Base-by-base conservation (phyloP, 2,329 filamentous ascomycete genomes). In the Huntiella abstrusa region DNA sequence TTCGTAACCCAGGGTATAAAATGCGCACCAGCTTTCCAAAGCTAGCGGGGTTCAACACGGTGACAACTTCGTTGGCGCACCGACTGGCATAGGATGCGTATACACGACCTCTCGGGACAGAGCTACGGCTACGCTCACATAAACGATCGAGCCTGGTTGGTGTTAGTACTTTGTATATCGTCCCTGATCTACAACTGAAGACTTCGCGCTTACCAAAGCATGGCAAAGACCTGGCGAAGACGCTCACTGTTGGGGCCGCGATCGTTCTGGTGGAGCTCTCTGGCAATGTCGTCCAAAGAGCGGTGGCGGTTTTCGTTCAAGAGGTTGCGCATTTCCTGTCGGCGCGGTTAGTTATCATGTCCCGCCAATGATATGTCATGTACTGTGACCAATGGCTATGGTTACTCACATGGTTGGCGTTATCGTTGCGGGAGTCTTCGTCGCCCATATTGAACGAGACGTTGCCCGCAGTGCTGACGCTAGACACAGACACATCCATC, bases 21-120 rank as follows among this genome's bases (percentile, higher is more conserved):
- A 98, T 88, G 32, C 91, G 78, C 33, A 98, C 91, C 38, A 98
- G 74, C 62, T 98, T 98, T 48, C 91, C 91, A 62, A 98, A 98
- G 22, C 88, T 96, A 7, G 91, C 91, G 37, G 91, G 91, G 57
- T 98, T 98, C 48, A 98, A 65, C 7, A 94, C 87, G 1, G 91
- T 92, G 35, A 96, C 92, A 57, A 87, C 77, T 58, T 96, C 87
- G 4, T 81, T 92, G 38, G 84, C 87, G 61, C 91, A 98, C 52
- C 84, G 77, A 19, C 83, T 86, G 41, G 88, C 91, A 60, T 98
- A 98, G 59, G 87, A 87, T 50, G 87, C 85, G 61, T 96, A 98
- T 2, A 98, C 91, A 49, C 88, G 74, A 53, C 91, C 91, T 55
- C 91, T 73, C 5, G 91, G 86, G 1, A 96, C 88, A 4, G 91